Conservation (phyloP, 441 rosid species). For the Erysimum cheiri region DNA sequence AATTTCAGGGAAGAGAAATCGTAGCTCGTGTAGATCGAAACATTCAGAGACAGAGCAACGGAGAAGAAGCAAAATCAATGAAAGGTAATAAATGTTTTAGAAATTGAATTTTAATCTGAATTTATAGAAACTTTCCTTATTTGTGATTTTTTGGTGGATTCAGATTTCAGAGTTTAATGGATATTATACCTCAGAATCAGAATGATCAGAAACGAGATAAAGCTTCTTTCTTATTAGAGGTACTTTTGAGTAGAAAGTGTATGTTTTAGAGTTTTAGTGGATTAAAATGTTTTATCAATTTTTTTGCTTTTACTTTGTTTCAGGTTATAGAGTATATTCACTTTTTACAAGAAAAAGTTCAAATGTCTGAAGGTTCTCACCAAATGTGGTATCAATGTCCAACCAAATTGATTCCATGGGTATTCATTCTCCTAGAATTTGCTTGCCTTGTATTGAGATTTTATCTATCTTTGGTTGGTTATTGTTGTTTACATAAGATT, state of each 20-base stretch:
- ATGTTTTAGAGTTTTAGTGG: background rate
- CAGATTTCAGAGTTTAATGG: constrained; percentile 70
- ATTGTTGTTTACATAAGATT: too few species aligned
- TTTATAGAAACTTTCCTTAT: background rate
- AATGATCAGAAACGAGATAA: constrained; percentile 67
- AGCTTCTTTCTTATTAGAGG: constrained; percentile 68
- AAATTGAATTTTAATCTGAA: background rate
- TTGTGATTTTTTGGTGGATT: constrained; percentile 1
- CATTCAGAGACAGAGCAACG: constrained; percentile 77
- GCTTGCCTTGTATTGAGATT: background rate
- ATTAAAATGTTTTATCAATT: background rate
- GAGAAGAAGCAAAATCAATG: constrained; percentile 73
- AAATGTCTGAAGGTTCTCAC: constrained; percentile 55
- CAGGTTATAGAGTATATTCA: constrained; percentile 74
- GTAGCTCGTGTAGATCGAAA: constrained; percentile 52
- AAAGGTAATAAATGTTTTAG: constrained; percentile 46
- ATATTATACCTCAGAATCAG: constrained; percentile 59
- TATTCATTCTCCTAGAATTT: constrained; percentile 10
- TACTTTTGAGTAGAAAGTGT: constrained; percentile 16
- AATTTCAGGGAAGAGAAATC: constrained; percentile 40
- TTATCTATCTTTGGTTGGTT: background rate
- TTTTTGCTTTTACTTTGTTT: background rate
- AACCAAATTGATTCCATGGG: constrained; percentile 65
- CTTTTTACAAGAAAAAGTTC: constrained; percentile 58
- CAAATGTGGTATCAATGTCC: constrained; percentile 58